Conservation (phyloP, 345 rosid genomes). For the Ailanthus altissimus region DNA sequence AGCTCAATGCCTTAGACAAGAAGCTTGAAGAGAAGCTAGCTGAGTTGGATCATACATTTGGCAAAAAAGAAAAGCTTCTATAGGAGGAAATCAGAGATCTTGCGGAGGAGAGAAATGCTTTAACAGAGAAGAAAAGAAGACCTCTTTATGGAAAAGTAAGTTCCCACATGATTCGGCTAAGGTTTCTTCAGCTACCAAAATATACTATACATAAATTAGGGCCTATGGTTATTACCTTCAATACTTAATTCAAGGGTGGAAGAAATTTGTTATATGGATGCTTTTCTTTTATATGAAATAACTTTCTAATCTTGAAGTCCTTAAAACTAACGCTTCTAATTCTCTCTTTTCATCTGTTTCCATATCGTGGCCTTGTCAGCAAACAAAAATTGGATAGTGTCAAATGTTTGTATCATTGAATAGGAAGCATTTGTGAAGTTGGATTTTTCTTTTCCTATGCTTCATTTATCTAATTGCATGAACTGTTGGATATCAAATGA, state of each 20-base stretch:
- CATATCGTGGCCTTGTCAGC: background rate
- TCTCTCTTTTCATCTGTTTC: background rate
- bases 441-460: background rate
- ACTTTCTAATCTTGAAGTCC: background rate
- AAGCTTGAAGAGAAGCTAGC: conserved; percentile 83
- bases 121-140: conserved; percentile 82
- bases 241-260: background rate
- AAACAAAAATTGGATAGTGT: background rate
- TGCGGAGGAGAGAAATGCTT: conserved; percentile 89
- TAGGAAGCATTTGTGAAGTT: background rate
- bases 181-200: background rate
- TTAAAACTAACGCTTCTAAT: background rate
- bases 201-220: background rate
- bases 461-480: background rate
- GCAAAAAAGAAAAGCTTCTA: conserved; percentile 82
- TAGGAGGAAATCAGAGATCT: conserved; percentile 94
- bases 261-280: background rate
- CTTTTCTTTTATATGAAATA: background rate
- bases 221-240: background rate
- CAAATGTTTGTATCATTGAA: background rate
- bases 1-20: conserved; percentile 79
- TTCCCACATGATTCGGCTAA: conserved; percentile 9
- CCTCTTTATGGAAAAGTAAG: conserved; percentile 84
- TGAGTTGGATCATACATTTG: conserved; percentile 86
- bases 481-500: background rate